Conservation (phyloP, 2,329 filamentous ascomycete species). For the Ophiostoma himal-ulmi region DNA sequence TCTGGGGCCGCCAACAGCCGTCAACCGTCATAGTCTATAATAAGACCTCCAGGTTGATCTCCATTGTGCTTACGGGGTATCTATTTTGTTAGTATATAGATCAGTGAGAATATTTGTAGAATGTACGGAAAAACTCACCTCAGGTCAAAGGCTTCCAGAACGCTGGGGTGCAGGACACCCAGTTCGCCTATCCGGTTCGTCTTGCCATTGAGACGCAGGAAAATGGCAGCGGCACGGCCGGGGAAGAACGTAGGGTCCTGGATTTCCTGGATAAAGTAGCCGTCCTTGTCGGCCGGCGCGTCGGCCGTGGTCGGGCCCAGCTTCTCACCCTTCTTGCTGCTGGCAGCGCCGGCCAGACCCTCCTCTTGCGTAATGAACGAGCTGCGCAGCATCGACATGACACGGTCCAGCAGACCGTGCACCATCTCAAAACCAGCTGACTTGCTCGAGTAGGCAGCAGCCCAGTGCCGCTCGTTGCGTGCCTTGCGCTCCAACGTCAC, state of each 20-base stretch:
- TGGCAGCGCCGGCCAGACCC: constrained; percentile 41
- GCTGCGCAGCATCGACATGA: constrained; percentile 86
- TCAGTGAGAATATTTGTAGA: neutral
- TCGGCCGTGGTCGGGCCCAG: constrained; percentile 41
- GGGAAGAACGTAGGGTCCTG: constrained; percentile 84
- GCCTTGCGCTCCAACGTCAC: constrained; percentile 65
- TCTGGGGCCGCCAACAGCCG: neutral
- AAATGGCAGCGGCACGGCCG: constrained; percentile 81
- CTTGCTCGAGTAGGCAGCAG: constrained; percentile 93
- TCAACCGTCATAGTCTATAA: constrained; percentile 46
- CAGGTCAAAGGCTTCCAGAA: constrained; percentile 89
- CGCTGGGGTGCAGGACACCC: constrained; percentile 87
- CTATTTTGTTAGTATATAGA: constrained; percentile 35
- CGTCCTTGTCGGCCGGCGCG: constrained; percentile 53
- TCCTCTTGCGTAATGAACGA: constrained; percentile 74
- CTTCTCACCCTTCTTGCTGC: constrained; percentile 40
- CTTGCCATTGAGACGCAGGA: constrained; percentile 68
- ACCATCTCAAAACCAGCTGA: constrained; percentile 91
- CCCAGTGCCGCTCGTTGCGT: constrained; percentile 90
- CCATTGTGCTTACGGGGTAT: constrained; percentile 88
- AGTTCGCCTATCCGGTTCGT: constrained; percentile 77
- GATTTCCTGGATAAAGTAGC: constrained; percentile 93
- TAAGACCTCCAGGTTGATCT: constrained; percentile 92
- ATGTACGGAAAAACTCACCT: constrained; percentile 47
- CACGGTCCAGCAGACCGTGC: constrained; percentile 84